Evolutionary conservation across 768 basidiomycete species (phyloP), one percentile per base, ranked within the genome.

Genomic region (Pluteus cervinus): DNA sequence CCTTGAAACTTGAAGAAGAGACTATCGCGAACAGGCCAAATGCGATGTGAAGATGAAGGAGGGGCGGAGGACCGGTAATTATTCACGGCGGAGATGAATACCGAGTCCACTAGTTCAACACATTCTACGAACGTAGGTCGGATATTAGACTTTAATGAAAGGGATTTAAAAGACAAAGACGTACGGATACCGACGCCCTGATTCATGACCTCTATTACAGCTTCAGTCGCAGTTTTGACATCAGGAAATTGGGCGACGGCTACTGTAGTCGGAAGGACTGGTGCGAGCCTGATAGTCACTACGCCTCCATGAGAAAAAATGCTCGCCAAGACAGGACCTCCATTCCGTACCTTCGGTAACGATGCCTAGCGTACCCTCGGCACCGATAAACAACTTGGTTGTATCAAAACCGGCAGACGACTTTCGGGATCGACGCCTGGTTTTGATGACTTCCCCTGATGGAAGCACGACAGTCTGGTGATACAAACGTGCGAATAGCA

Each of bases 1-100:
- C 86, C 86, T 49, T 89, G 86, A 55, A 94, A 79, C 56, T 91
- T 89, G 72, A 94, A 85, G 63, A 90, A 88, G 8, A 94, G 67
- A 15, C 73, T 77, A 52, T 89, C 86, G 18, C 62, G 64, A 37
- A 72, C 76, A 1, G 73, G 72, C 59, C 79, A 88, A 42, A 69
- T 69, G 26, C 65, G 69, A n/a, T n/a, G n/a, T n/a, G n/a, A n/a
- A n/a, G n/a, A n/a, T n/a, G n/a, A n/a, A n/a, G n/a, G n/a, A n/a
- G n/a, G n/a, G 24, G 55, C 55, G 20, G 73, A 79, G 44, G 61
- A 67, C 47, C 75, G 76, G 39, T 62, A 72, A 29, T 63, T 60
- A 56, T 83, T 81, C 25, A 71, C 68, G 4, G 81, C 72, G 23
- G 63, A 57, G 73, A 88, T 82, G 56, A 80, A 78, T 29, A 68